phyloP scores from a whole-genome alignment of 2,329 filamentous ascomycete species.

The Penicillium sp. region DNA sequence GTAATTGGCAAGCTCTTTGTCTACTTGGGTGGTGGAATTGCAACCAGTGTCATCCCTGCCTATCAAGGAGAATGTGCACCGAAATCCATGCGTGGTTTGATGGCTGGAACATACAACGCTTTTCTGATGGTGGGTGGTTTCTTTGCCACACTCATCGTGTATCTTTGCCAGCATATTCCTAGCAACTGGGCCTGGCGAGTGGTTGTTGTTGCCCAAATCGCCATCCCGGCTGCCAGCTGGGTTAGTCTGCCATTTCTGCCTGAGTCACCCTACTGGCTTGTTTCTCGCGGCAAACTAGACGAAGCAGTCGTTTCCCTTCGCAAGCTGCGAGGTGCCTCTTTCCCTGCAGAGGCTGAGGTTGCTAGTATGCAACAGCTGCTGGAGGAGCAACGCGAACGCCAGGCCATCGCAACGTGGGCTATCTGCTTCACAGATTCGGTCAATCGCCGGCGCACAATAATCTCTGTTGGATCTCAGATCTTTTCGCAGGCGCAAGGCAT shows the following conservation, averaged over 20 bases:
- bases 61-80: constrained; percentile 66
- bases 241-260: neutral
- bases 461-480: neutral
- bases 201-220: constrained; percentile 9
- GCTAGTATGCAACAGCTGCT: neutral
- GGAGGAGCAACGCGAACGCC: neutral
- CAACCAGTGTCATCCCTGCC: constrained; percentile 50
- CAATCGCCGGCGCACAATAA: neutral
- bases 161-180: constrained; percentile 8
- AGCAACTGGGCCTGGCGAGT: constrained; percentile 7
- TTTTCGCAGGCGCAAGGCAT: neutral
- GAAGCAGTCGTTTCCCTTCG: neutral
- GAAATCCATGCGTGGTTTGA: constrained; percentile 56
- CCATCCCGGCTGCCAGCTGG: neutral
- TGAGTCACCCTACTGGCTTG: neutral
- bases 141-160: constrained; percentile 8
- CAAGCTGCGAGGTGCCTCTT: neutral
- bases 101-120: constrained; percentile 9
- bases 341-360: constrained; percentile 1
- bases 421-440: neutral
- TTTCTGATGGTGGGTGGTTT: constrained; percentile 11
- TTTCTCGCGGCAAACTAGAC: neutral
- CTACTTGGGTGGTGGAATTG: constrained; percentile 11
- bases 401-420: neutral
- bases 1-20: neutral